These are phyloP conservation scores for Codiaeum variegatum DNA, from an alignment of 441 rosid species.

Conservation along the genomic window DNA sequence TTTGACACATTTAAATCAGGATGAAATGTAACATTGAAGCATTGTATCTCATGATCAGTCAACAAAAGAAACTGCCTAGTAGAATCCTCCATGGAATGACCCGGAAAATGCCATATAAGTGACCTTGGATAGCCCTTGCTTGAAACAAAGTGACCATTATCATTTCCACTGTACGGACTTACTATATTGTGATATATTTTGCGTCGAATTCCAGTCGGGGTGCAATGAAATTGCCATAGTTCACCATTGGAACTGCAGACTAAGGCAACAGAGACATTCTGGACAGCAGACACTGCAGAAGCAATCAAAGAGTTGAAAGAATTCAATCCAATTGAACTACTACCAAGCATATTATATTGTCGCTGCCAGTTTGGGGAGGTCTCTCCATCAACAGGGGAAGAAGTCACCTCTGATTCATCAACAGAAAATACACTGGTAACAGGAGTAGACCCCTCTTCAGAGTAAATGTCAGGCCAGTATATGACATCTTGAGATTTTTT, in stretches of 20 bases:
- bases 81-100: constrained; percentile 36
- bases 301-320: constrained; percentile 68
- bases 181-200: constrained; percentile 35
- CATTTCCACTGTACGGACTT: constrained; percentile 34
- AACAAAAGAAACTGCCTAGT: constrained; percentile 59
- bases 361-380: constrained; percentile 29
- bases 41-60: constrained; percentile 75
- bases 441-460: constrained; percentile 41
- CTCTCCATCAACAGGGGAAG: constrained; percentile 41
- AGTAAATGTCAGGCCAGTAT: constrained; percentile 73
- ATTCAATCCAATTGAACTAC: constrained; percentile 31
- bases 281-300: constrained; percentile 35
- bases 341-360: constrained; percentile 32
- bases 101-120: constrained; percentile 57
- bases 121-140: constrained; percentile 84
- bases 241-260: constrained; percentile 70
- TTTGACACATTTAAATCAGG: constrained; percentile 48
- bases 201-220: constrained; percentile 43
- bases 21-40: constrained; percentile 45
- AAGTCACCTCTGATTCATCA: constrained; percentile 38
- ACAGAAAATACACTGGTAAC: constrained; percentile 37
- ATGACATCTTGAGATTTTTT: constrained; percentile 53
- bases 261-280: constrained; percentile 59
- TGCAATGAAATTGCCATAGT: constrained; percentile 75
- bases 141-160: constrained; percentile 32